Conservation (phyloP, 176 grass and related monocot species). For the Hordeum marinum region DNA sequence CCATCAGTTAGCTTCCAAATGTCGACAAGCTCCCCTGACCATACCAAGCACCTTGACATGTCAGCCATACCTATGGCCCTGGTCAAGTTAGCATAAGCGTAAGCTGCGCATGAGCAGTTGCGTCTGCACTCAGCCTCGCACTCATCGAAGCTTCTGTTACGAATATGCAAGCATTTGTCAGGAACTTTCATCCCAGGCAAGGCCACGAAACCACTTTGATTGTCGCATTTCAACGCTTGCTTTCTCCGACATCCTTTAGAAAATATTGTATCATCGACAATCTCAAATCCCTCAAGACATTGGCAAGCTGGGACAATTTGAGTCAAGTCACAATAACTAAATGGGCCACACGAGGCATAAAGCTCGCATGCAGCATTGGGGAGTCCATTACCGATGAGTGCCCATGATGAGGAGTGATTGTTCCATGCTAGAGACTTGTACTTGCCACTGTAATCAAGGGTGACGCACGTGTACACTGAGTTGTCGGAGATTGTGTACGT, state of each 20-base stretch:
- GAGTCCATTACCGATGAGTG: fast-evolving
- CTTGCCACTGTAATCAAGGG: neutral
- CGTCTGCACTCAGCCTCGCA: constrained; percentile 27
- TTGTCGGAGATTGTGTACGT: neutral
- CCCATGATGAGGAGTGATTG: neutral
- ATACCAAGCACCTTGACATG: constrained; percentile 34
- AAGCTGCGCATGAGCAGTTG: constrained; percentile 51
- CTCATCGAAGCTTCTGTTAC: constrained; percentile 31
- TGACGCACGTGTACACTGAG: neutral
- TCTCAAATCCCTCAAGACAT: constrained; percentile 34
- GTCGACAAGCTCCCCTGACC: neutral
- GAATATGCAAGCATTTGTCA: constrained; percentile 12
- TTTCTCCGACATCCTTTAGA: constrained; percentile 31
- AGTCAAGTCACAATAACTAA: constrained; percentile 15
- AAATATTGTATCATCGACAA: neutral
- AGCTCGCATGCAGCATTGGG: neutral
- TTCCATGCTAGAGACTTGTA: neutral
- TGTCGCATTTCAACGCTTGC: constrained; percentile 1
- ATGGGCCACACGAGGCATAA: constrained; percentile 27
- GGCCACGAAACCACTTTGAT: neutral
- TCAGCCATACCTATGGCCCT: neutral
- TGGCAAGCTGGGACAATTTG: neutral
- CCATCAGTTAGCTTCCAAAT: neutral
- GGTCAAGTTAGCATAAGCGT: constrained; percentile 23
- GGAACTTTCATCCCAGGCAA: constrained; percentile 30